phyloP scores from a whole-genome alignment of 805 yeast genomes.

The Komagataella mondaviorum region DNA sequence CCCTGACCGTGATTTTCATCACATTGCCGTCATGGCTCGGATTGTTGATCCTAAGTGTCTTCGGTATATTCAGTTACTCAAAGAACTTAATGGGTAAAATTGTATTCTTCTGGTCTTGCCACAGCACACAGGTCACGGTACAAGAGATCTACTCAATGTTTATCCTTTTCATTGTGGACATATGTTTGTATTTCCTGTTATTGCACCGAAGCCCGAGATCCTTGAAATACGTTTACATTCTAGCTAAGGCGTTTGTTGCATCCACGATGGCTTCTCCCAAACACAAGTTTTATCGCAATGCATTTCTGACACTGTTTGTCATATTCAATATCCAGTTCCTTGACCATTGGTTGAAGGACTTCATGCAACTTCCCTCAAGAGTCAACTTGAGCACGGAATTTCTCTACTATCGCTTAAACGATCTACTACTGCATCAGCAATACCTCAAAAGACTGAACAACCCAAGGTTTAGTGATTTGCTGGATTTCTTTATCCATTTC shows the following conservation, averaged over 20 bases:
- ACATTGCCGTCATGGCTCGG: constrained; percentile 13
- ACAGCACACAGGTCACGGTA: background rate
- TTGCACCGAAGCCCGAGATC: constrained; percentile 1
- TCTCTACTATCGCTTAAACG: background rate
- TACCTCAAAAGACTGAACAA: background rate
- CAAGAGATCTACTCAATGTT: background rate
- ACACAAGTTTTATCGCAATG: constrained; percentile 14
- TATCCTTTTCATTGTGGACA: background rate
- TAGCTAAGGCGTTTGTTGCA: constrained; percentile 21
- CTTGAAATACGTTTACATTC: constrained; percentile 13
- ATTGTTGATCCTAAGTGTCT: constrained; percentile 3
- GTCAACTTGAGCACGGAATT: background rate
- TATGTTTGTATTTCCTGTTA: background rate
- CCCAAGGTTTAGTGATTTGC: background rate
- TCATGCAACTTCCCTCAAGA: background rate
- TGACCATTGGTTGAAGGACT: background rate
- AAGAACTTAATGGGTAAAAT: constrained; percentile 4
- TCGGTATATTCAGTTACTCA: constrained; percentile 4
- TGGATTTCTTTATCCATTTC: constrained; percentile 15
- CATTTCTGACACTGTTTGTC: constrained; percentile 10
- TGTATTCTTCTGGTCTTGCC: constrained; percentile 3
- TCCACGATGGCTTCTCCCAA: constrained; percentile 17
- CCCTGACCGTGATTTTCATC: constrained; percentile 15
- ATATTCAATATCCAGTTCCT: constrained; percentile 4
- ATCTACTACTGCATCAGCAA: background rate